These are phyloP conservation scores for Didymella lethalis DNA, from an alignment of 2,329 filamentous ascomycete species.

Conservation along the genomic window DNA sequence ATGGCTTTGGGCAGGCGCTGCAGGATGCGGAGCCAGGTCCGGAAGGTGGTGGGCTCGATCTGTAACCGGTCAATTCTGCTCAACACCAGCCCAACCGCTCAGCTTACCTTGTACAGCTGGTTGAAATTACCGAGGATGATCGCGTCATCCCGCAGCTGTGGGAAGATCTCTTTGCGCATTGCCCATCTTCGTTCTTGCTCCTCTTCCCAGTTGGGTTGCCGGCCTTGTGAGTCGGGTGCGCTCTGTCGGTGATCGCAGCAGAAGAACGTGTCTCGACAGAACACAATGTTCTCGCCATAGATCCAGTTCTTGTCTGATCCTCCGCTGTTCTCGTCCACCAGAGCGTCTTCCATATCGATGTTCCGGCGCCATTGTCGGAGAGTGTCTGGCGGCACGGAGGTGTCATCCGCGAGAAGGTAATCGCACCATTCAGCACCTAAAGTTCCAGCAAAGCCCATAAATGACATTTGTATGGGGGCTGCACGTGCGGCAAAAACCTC, in stretches of 20 bases:
- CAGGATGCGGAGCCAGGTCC: constrained; percentile 92
- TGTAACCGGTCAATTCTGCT: constrained; percentile 50
- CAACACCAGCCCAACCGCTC: background rate
- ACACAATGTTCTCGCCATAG: constrained; percentile 96
- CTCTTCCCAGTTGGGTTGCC: constrained; percentile 76
- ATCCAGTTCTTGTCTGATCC: constrained; percentile 82
- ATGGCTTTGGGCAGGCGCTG: constrained; percentile 84
- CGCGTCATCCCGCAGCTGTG: constrained; percentile 77
- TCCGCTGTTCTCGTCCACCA: constrained; percentile 70
- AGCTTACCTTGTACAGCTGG: constrained; percentile 89
- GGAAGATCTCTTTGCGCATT: constrained; percentile 94
- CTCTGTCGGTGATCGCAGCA: constrained; percentile 97
- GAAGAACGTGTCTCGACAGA: constrained; percentile 94
- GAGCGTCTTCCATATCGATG: constrained; percentile 72
- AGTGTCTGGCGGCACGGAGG: constrained; percentile 82
- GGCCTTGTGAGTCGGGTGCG: constrained; percentile 73
- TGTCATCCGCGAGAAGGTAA: constrained; percentile 90
- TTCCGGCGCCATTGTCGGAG: constrained; percentile 82
- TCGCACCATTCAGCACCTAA: constrained; percentile 98
- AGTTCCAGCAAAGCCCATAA: constrained; percentile 98
- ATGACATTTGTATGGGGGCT: constrained; percentile 97
- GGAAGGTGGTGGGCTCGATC: constrained; percentile 97
- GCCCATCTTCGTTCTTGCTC: constrained; percentile 84
- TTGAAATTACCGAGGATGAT: constrained; percentile 98
- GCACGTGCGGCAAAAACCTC: constrained; percentile 96